Base-by-base conservation (phyloP, 1,284 basidiomycete genomes). In the Microbotryomycetes sp. region DNA sequence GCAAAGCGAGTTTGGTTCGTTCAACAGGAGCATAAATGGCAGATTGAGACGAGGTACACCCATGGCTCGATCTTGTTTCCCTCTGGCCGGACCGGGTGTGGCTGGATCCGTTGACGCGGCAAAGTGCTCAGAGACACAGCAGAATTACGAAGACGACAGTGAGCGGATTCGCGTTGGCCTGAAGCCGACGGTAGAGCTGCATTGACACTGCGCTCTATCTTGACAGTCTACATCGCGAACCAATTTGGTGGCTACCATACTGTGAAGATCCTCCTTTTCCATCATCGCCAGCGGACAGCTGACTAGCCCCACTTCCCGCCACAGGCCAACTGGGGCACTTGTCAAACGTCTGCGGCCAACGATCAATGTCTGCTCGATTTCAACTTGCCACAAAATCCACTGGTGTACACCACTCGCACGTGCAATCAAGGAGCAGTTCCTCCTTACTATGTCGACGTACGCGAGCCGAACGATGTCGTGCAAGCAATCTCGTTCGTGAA, bases 401-500 rank as follows among this genome's bases (percentile, higher is more conserved):
- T 42, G 9, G 36, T 19, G 12, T 42, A 42, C 36, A 22, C 49
- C 49, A 50, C 49, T 12, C 49, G 49, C 12, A 23, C 22, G 12
- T 50, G 49, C 49, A 9, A 9, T 16, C 49, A 25, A 29, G 49
- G 49, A 23, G 9, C 23, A 50, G 23, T 50, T 12, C 28, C 49
- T 12, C 49, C 49, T 12, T 50, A 50, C 28, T 23, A 23, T 16
- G 49, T 50, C 28, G 49, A 23, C 49, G 49, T 50, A 9, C 9
- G 49, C 9, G 9, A 9, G 16, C 23, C 28, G 9, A 29, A 23
- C n/a, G 54, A 71, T 25, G 60, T 71, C 6, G n/a, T 58, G 7
- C 30, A 52, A 22, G 60, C 70, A 14, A 57, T 72, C 30, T 45
- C 53, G 19, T 73, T 45, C 1, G 57, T 60, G 7, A 25, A 65